A percentile compares a stretch with the other conserved stretches of the same genome.
These are phyloP conservation scores for Mortierella sp. DNA, from an alignment of 371 early-diverging fungal genomes.

Conservation along the genomic window DNA sequence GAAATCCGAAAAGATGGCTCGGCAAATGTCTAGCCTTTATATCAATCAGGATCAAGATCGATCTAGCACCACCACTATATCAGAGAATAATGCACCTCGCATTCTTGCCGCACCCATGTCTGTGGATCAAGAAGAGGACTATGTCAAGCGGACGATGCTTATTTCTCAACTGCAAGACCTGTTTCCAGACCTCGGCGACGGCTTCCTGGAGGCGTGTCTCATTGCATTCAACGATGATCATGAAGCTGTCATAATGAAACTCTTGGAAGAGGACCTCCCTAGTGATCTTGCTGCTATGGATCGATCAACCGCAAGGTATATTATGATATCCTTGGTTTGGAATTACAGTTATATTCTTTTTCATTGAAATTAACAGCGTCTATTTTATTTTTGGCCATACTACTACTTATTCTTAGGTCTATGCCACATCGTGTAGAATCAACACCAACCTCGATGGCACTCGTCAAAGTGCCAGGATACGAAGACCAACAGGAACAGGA, in stretches of 20 bases:
- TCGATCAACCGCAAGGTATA: constrained; percentile 66
- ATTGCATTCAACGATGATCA: constrained; percentile 70
- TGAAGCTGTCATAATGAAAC: constrained; percentile 80
- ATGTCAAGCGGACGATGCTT: constrained; percentile 64
- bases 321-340: background rate
- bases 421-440: constrained; percentile 21
- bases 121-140: constrained; percentile 55
- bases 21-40: constrained; percentile 32
- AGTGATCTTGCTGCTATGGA: constrained; percentile 74
- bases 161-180: constrained; percentile 87
- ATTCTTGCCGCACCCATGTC: background rate
- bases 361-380: background rate
- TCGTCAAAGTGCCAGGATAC: constrained; percentile 1
- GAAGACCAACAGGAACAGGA: constrained; percentile 29
- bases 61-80: constrained; percentile 29
- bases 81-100: constrained; percentile 5
- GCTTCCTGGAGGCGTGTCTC: constrained; percentile 90
- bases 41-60: constrained; percentile 17
- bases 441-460: constrained; percentile 14
- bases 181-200: constrained; percentile 89
- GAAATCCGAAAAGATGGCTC: constrained; percentile 36
- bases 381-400: background rate
- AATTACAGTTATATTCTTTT: too few species aligned
- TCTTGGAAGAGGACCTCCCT: constrained; percentile 83
- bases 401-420: constrained; percentile 15